These are phyloP conservation scores for Elsinoe necatrix DNA, from an alignment of 2,329 filamentous ascomycete species.

Conservation along the genomic window DNA sequence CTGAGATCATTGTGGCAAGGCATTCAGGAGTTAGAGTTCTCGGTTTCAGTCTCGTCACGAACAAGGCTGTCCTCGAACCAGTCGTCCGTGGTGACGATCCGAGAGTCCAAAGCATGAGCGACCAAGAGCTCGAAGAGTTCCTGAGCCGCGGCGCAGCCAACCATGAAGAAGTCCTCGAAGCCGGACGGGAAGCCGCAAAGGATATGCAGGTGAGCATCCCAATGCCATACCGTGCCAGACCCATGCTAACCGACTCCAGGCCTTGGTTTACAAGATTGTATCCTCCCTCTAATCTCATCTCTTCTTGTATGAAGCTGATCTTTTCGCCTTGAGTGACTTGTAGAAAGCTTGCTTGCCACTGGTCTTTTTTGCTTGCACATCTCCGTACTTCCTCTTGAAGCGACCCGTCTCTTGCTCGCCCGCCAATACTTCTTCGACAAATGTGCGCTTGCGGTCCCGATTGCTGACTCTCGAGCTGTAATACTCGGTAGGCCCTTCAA, in stretches of 20 bases:
- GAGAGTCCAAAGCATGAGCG: conserved; percentile 43
- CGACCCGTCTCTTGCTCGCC: conserved; percentile 56
- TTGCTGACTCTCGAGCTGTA: conserved; percentile 72
- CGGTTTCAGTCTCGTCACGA: conserved; percentile 59
- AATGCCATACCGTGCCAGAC: not conserved
- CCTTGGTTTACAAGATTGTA: conserved; percentile 19
- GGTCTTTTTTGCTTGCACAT: conserved; percentile 72
- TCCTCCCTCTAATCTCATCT: conserved; percentile 19
- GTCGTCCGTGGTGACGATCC: conserved; percentile 51
- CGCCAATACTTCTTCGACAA: conserved; percentile 75
- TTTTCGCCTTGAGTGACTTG: conserved; percentile 62
- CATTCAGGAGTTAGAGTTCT: conserved; percentile 56
- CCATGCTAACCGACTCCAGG: conserved; percentile 4
- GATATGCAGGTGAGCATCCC: conserved; percentile 46
- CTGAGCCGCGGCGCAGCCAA: conserved; percentile 53
- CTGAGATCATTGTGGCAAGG: conserved; percentile 58
- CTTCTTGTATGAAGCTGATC: conserved; percentile 34
- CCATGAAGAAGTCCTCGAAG: conserved; percentile 58
- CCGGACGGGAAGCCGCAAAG: conserved; percentile 50
- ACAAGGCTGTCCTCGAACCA: conserved; percentile 52
- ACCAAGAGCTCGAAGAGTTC: conserved; percentile 45
- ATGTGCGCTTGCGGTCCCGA: conserved; percentile 77
- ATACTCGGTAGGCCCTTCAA: conserved; percentile 83
- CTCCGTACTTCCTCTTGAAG: conserved; percentile 79
- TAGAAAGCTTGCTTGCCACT: conserved; percentile 88